These are phyloP conservation scores for Stachybotrys echinatus DNA, from an alignment of 2,329 filamentous ascomycete genomes.

Conservation along the genomic window DNA sequence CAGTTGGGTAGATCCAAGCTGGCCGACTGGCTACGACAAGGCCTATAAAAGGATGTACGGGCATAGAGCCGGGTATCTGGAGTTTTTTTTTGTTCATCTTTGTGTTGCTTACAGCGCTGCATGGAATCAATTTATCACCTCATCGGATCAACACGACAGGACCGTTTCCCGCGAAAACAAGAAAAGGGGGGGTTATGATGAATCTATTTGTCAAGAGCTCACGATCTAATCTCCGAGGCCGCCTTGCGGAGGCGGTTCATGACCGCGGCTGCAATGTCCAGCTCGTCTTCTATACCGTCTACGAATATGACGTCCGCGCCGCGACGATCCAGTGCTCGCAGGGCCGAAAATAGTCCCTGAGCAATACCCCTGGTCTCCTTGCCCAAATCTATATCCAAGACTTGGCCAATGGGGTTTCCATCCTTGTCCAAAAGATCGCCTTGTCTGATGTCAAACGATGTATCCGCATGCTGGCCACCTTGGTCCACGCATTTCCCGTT, in stretches of 20 bases:
- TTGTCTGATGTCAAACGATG: slow-evolving; percentile 34
- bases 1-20: slow-evolving; percentile 90
- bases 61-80: slow-evolving; percentile 10
- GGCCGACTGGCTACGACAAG: slow-evolving; percentile 85
- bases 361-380: slow-evolving; percentile 68
- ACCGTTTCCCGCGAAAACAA: too few relatives aligned
- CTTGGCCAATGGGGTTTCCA: slow-evolving; percentile 28
- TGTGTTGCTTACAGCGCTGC: slow-evolving; percentile 17
- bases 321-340: slow-evolving; percentile 77
- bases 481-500: slow-evolving; percentile 11
- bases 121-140: slow-evolving; percentile 15
- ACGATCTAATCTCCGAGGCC: slow-evolving; percentile 54
- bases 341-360: slow-evolving; percentile 78
- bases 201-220: slow-evolving; percentile 26
- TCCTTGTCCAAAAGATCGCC: slow-evolving; percentile 29
- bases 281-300: slow-evolving; percentile 76
- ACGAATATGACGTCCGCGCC: slow-evolving; percentile 82
- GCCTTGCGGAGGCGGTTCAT: slow-evolving; percentile 82
- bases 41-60: slow-evolving; percentile 45
- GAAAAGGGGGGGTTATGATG: slow-evolving; percentile 15
- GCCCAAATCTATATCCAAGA: slow-evolving; percentile 72
- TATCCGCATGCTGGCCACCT: slow-evolving; percentile 19
- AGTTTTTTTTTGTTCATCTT: slow-evolving; percentile 15
- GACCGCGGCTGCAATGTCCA: slow-evolving; percentile 79
- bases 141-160: slow-evolving; percentile 13